phyloP scores from a whole-genome alignment of 768 basidiomycete species.

The Hygrophorus russula region DNA sequence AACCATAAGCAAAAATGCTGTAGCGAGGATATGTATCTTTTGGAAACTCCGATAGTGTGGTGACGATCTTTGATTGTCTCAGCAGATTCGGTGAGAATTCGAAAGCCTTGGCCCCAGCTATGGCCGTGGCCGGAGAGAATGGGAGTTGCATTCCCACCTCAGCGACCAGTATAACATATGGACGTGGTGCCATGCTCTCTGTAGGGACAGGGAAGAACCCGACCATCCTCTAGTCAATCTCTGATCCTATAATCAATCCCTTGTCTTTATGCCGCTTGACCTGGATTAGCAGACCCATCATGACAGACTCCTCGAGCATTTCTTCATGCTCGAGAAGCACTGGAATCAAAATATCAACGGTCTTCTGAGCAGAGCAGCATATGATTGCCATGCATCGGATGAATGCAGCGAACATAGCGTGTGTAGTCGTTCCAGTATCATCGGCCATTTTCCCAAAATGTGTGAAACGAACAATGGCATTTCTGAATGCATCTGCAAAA shows the following conservation, averaged over 20 bases:
- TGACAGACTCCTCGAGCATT: conserved; percentile 4
- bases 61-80: no score
- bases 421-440: conserved; percentile 11
- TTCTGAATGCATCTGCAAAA: conserved; percentile 13
- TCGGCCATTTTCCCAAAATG: conserved; percentile 17
- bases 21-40: conserved; percentile 10
- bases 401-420: conserved; percentile 13
- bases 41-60: not conserved
- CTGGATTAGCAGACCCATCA: conserved; percentile 13
- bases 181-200: conserved; percentile 3
- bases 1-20: conserved; percentile 10
- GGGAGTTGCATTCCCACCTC: conserved; percentile 10
- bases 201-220: not conserved
- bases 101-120: not conserved
- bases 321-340: conserved; percentile 11
- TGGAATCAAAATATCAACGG: conserved; percentile 17
- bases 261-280: conserved; percentile 7
- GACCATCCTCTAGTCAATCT: conserved; percentile 5
- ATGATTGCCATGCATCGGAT: conserved; percentile 17
- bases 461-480: conserved; percentile 18
- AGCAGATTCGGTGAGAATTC: not conserved
- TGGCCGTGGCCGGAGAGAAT: not conserved
- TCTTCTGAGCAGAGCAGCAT: conserved; percentile 6
- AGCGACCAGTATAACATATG: conserved; percentile 12
- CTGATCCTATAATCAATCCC: conserved; percentile 1